Evolutionary conservation across 352 stramenopile genomes (phyloP), one percentile per base, ranked within the genome.

Genomic region (Phytophthora palmivora): DNA sequence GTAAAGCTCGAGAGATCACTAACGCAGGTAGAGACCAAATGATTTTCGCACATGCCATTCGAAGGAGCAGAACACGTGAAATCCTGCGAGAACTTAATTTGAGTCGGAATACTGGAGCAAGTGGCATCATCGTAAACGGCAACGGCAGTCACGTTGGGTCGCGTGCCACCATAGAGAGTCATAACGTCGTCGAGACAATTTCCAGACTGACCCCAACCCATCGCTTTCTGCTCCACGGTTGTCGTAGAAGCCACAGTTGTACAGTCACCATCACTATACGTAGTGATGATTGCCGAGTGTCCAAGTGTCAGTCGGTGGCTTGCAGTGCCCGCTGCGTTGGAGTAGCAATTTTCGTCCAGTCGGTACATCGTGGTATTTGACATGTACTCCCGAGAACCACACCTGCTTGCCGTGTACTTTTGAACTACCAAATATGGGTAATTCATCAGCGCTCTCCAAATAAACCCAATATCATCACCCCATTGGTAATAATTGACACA

Each of bases 301-400:
- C 6, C 14, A 3, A 67, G 33, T 7, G 58, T 67, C 18, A 67
- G 58, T 7, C 19, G 3, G 48, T 59, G 39, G 18, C 58, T 55
- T 16, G 32, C n/a, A 1, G 33, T 67, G 0, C 58, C 33, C n/a
- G 19, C 43, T 50, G 42, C 41, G 19, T 67, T 67, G 7, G 58
- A 2, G 19, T 67, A 39, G 34, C 58, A 64, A 16, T 58, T 64
- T 7, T 64, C 56, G 12, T 51, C 46, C 15, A 58, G 41, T 4
- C 48, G 49, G 21, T 67, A 61, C 12, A 60, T 19, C 9, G 6
- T 34, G 2, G 10, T 18, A 7, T 18, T 38, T 19, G 10, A 38
- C 4, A 64, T 12, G 4, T 14, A 30, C 6, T 58, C 34, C 6
- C 12, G 4, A 4, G 11, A n/a, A 12, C 32, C 15, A 12, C 45